Evolutionary conservation across 305 asterid genomes (phyloP).

Genomic region (Fraxinus nigra): DNA sequence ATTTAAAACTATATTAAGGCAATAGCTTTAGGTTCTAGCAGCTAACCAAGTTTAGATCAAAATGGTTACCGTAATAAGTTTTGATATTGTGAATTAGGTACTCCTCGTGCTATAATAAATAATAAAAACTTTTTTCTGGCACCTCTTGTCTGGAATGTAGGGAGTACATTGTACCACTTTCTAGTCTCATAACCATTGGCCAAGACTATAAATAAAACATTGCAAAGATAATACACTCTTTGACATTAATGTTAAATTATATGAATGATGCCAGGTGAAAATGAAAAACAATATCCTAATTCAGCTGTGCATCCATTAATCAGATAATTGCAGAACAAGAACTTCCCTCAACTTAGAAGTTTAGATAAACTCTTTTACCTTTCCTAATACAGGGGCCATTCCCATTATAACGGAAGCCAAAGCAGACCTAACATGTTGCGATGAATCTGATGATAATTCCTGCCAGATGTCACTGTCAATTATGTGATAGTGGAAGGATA

Average conservation of each 20-base stretch:
- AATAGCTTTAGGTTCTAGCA: background rate
- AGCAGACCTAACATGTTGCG: conserved; percentile 92
- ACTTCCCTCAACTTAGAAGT: background rate
- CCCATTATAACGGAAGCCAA: conserved; percentile 93
- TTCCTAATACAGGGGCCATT: conserved; percentile 93
- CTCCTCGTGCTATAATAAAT: background rate
- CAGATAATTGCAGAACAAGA: conserved; percentile 12
- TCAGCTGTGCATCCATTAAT: background rate
- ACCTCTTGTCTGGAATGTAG: background rate
- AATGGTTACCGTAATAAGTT: background rate
- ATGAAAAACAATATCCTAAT: background rate
- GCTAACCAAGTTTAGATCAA: background rate
- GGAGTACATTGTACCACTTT: background rate
- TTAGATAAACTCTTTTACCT: conserved; percentile 38
- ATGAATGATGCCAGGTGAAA: background rate
- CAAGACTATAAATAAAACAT: background rate
- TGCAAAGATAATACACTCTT: background rate
- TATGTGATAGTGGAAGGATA: conserved; percentile 4
- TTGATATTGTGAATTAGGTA: background rate
- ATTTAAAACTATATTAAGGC: background rate
- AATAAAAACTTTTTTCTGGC: background rate
- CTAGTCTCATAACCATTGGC: background rate
- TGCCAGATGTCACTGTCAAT: conserved; percentile 31
- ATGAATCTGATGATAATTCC: conserved; percentile 91
- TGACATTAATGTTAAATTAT: background rate